Evolutionary conservation across 768 basidiomycete species (phyloP).

Genomic region (Panaeolus papilionaceus): DNA sequence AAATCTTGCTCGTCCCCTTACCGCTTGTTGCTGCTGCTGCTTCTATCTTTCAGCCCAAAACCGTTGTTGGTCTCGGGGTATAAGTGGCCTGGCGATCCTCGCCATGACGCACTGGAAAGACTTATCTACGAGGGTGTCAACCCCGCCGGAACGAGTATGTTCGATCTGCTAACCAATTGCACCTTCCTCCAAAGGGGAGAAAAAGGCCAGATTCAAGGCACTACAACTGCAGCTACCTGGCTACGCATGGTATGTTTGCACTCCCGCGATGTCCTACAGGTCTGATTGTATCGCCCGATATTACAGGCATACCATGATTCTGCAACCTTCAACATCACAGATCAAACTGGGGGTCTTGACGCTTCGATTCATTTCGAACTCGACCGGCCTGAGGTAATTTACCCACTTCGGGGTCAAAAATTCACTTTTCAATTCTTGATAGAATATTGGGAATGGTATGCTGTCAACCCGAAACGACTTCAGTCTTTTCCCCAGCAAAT

Average conservation of each 20-base stretch:
- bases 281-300: neutral
- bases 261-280: neutral
- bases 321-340: constrained; percentile 50
- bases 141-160: neutral
- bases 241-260: neutral
- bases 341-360: constrained; percentile 55
- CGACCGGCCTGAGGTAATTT: constrained; percentile 44
- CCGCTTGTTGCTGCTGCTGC: too few relatives aligned
- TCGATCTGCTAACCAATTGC: neutral
- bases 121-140: neutral
- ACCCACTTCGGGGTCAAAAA: neutral
- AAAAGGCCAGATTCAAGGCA: neutral
- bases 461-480: constrained; percentile 49
- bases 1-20: too few relatives aligned
- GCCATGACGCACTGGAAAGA: neutral
- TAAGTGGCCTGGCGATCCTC: neutral
- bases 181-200: too few relatives aligned
- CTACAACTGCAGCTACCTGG: neutral
- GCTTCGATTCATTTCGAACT: constrained; percentile 56
- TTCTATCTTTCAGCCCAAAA: too few relatives aligned
- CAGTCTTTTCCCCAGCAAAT: constrained; percentile 46
- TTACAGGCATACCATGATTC: constrained; percentile 56
- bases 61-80: neutral
- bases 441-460: constrained; percentile 57
- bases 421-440: neutral